These are phyloP conservation scores for Pleurozium schreberi DNA, from an alignment of 225 moss, liverwort and hornwort genomes.

Conservation along the genomic window DNA sequence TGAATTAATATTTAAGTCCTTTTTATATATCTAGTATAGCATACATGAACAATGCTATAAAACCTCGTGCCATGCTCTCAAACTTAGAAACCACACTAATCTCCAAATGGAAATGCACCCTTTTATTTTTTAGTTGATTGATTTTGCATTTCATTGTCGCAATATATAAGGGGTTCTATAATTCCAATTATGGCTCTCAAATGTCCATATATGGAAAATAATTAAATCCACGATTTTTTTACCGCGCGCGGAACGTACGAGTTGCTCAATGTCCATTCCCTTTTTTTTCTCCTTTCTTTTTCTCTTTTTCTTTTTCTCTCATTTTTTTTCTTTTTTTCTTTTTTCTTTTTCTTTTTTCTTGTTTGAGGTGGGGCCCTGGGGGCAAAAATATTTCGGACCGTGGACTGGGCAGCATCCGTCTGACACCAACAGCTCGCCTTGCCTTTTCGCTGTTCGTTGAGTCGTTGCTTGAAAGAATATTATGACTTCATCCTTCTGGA, in stretches of 20 bases:
- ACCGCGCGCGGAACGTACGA: rapidly evolving
- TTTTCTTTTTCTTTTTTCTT: too few species aligned
- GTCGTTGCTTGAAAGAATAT: background rate
- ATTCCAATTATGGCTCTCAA: background rate
- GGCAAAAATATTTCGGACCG: background rate
- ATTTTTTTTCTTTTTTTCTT: too few species aligned
- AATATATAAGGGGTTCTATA: too few species aligned
- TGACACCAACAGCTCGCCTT: background rate
- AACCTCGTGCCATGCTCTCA: too few species aligned
- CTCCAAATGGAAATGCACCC: rapidly evolving
- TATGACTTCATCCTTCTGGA: background rate
- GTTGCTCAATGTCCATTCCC: background rate
- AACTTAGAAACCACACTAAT: rapidly evolving
- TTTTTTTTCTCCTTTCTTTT: too few species aligned
- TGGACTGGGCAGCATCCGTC: background rate
- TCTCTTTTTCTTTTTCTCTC: too few species aligned
- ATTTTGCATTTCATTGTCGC: background rate
- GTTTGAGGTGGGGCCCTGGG: background rate
- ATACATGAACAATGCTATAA: too few species aligned
- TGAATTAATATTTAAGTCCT: too few species aligned
- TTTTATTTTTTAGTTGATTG: background rate
- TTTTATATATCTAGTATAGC: too few species aligned
- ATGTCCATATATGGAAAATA: background rate
- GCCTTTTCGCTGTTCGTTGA: background rate
- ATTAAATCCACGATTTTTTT: background rate